Evolutionary conservation across 768 basidiomycete genomes (phyloP).

Genomic region (Fomitopsis pulvina): DNA sequence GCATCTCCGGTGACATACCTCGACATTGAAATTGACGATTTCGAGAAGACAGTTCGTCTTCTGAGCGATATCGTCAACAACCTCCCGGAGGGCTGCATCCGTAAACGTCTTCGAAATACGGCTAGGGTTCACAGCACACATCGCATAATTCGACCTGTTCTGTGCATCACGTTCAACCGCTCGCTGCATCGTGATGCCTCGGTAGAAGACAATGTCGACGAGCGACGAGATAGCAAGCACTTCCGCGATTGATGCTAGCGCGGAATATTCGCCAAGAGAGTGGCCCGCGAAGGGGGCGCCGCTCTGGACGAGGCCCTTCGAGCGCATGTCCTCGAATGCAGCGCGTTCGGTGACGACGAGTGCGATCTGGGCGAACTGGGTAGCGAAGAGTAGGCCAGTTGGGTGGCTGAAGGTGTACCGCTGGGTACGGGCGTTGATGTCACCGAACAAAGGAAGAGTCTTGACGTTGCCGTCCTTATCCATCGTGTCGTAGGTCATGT

Average conservation of each 20-base stretch:
- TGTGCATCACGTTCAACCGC: constrained; percentile 93
- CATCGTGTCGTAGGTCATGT: constrained; percentile 96
- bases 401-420: constrained; percentile 99
- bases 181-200: constrained; percentile 99
- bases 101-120: constrained; percentile 93
- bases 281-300: constrained; percentile 96
- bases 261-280: constrained; percentile 97
- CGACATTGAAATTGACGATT: constrained; percentile 95
- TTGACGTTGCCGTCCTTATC: constrained; percentile 95
- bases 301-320: constrained; percentile 90
- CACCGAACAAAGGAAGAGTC: constrained; percentile 92
- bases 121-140: constrained; percentile 99
- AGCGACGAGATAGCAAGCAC: constrained; percentile 92
- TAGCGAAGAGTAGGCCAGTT: constrained; percentile 90
- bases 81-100: constrained; percentile 92
- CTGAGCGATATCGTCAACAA: constrained; percentile 84
- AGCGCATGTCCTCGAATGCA: constrained; percentile 96
- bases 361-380: constrained; percentile 98
- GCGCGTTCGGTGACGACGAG: constrained; percentile 98
- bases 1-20: constrained; percentile 40
- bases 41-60: constrained; percentile 81
- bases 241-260: constrained; percentile 95
- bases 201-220: constrained; percentile 98
- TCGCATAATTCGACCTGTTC: constrained; percentile 94
- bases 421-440: constrained; percentile 91